A percentile compares a stretch with the other conserved stretches of the same genome.
Evolutionary conservation across 768 basidiomycete genomes (phyloP).

Genomic region (Xanthoconium purpureum): DNA sequence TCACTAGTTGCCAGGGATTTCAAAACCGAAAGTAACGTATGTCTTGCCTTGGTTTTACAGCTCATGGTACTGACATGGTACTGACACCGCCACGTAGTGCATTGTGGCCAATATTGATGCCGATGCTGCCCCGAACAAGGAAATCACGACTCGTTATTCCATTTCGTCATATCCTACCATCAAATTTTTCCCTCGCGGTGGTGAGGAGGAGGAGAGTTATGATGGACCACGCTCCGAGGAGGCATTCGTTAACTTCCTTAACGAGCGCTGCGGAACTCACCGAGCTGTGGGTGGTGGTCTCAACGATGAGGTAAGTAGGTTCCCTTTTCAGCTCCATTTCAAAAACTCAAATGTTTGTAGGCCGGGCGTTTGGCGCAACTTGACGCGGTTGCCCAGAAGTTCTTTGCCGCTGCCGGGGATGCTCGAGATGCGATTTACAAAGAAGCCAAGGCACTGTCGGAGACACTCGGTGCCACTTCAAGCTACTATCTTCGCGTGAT

Average conservation of each 20-base stretch:
- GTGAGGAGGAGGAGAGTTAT: conserved; percentile 65
- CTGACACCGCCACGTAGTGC: conserved; percentile 49
- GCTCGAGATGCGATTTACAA: conserved; percentile 60
- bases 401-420: conserved; percentile 58
- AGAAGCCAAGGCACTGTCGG: conserved; percentile 54
- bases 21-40: conserved; percentile 69
- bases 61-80: neutral
- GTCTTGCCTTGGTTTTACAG: conserved; percentile 12
- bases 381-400: conserved; percentile 73
- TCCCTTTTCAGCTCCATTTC: neutral
- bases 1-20: conserved; percentile 73
- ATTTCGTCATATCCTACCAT: conserved; percentile 87
- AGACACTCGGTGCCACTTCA: conserved; percentile 49
- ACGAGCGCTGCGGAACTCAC: conserved; percentile 82
- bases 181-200: conserved; percentile 86
- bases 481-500: conserved; percentile 87
- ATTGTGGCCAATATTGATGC: conserved; percentile 90
- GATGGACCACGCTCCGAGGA: conserved; percentile 66
- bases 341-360: conserved; percentile 36
- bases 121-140: conserved; percentile 77
- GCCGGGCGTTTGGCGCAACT: conserved; percentile 80
- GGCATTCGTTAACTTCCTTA: conserved; percentile 77
- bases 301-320: conserved; percentile 52
- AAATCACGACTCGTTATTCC: conserved; percentile 66
- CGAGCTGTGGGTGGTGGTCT: conserved; percentile 82